Conservation (phyloP, 352 stramenopile species). For the Globisporangium solare region DNA sequence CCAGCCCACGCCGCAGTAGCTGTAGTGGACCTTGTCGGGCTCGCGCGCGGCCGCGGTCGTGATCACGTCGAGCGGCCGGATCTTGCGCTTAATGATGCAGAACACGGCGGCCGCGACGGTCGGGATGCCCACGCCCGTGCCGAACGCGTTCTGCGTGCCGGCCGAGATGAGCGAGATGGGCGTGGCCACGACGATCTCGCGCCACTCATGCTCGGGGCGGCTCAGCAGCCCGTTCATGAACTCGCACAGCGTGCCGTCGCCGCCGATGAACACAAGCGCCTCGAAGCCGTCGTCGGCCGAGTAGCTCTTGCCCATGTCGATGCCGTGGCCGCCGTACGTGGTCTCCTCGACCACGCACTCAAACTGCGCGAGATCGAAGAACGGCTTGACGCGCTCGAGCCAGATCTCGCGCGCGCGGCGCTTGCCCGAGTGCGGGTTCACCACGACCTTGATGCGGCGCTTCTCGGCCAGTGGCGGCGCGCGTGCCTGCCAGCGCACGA, state of each 20-base stretch:
- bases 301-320: slow-evolving; percentile 73
- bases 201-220: slow-evolving; percentile 74
- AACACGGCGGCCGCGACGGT: slow-evolving; percentile 64
- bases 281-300: slow-evolving; percentile 73
- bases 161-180: slow-evolving; percentile 79
- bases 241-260: slow-evolving; percentile 72
- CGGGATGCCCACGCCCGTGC: slow-evolving; percentile 61
- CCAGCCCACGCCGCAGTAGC: slow-evolving; percentile 80
- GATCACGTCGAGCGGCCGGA: slow-evolving; percentile 73
- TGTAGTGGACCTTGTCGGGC: slow-evolving; percentile 67
- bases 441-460: slow-evolving; percentile 70
- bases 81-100: slow-evolving; percentile 84
- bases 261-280: slow-evolving; percentile 73
- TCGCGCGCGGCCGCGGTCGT: slow-evolving; percentile 56
- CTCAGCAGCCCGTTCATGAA: slow-evolving; percentile 80
- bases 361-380: slow-evolving; percentile 74
- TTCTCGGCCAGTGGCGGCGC: slow-evolving; percentile 64
- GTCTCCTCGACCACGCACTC: slow-evolving; percentile 75
- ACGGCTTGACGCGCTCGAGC: slow-evolving; percentile 68
- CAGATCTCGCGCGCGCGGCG: slow-evolving; percentile 61
- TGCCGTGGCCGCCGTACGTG: slow-evolving; percentile 61
- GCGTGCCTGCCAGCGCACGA: slow-evolving; percentile 78
- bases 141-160: slow-evolving; percentile 81
- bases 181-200: slow-evolving; percentile 73
- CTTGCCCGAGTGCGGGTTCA: slow-evolving; percentile 79